Percentiles rank a stretch among this genome's conserved stretches.
phyloP scores from a whole-genome alignment of 2,329 filamentous ascomycete genomes.

The Alternaria sp. region DNA sequence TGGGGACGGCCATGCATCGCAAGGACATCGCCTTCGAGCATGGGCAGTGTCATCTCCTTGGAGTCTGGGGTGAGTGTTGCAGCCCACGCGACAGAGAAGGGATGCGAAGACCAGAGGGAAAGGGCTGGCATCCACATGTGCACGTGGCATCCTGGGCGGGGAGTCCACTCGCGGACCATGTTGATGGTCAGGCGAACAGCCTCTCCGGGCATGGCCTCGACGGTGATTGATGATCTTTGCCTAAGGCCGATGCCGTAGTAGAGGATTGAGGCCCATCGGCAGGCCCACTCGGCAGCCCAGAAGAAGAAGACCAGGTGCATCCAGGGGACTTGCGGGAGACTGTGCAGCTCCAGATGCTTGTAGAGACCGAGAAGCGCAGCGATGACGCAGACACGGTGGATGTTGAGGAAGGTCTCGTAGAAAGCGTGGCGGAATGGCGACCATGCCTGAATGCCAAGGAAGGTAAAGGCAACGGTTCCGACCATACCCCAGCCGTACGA shows the following conservation, averaged over 20 bases:
- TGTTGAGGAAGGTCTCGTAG: slow-evolving; percentile 93
- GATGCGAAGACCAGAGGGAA: slow-evolving; percentile 53
- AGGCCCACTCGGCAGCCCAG: slow-evolving; percentile 72
- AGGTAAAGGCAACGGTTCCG: slow-evolving; percentile 64
- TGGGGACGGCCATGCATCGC: slow-evolving; percentile 23
- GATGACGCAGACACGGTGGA: slow-evolving; percentile 79
- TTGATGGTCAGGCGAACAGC: slow-evolving; percentile 67
- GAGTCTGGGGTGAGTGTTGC: slow-evolving; percentile 40
- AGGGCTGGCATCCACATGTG: slow-evolving; percentile 64
- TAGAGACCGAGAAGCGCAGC: slow-evolving; percentile 74
- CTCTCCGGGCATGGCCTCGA: slow-evolving; percentile 66
- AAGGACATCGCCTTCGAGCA: slow-evolving; percentile 37
- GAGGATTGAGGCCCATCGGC: slow-evolving; percentile 56
- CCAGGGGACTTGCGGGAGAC: slow-evolving; percentile 73
- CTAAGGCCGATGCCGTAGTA: slow-evolving; percentile 62
- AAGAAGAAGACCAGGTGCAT: slow-evolving; percentile 75
- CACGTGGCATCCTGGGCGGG: slow-evolving; percentile 64
- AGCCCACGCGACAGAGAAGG: slow-evolving; percentile 59
- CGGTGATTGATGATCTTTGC: slow-evolving; percentile 59
- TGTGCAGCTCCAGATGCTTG: slow-evolving; percentile 75
- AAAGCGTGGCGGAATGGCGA: slow-evolving; percentile 90
- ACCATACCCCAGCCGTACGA: slow-evolving; percentile 72
- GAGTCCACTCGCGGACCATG: slow-evolving; percentile 60
- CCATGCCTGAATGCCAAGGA: slow-evolving; percentile 72
- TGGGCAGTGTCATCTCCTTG: slow-evolving; percentile 45